Base-by-base conservation (phyloP, 805 yeast species). In the Candida taoyuanica region DNA sequence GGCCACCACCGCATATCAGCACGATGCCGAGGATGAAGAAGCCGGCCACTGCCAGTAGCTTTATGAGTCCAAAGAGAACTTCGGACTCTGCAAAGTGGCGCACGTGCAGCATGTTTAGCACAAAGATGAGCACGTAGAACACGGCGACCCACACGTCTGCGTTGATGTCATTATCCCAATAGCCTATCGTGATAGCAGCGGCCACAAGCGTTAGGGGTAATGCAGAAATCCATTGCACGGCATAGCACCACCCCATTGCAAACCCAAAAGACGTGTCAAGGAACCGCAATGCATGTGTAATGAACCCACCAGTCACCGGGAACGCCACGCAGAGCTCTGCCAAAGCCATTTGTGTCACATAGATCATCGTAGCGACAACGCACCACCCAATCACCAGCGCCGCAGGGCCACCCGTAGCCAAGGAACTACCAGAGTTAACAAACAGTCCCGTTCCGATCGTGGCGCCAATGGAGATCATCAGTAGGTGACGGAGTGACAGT, bases 391-490 rank as follows among this genome's bases (percentile, higher is more conserved):
- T 45, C 13, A 77, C 65, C 32, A 75, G 67, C 36, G 78, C 65
- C 19, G 71, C 82, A 3, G 82, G 91, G 7, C 95, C 95, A 12
- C 85, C 87, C 11, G 69, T 58, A n/a, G 70, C 66, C 39, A 85
- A 67, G 1, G 89, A 79, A 13, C 77, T 63, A 40, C 88, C 87
- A 3, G 89, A 81, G 52, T 89, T 87, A 48, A 85, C 80, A 47
- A 85, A 65, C 40, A 85, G 67, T 54, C 89, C 94, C 1, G 93
- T 83, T 39, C 93, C 93, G 36, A 85, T 62, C 7, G 91, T 85
- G 49, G 93, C 91, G 49, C 93, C 94, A 48, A 85, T 76, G 47
- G 93, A 83, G 54, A 81, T 77, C 83, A 81, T 77, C 39, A 78
- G 70, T 46, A 79, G 69, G 53, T 81, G 87, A 37, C 87, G 59